Base-by-base conservation (phyloP, 2,329 filamentous ascomycete species). In the Cladosporium sp. region DNA sequence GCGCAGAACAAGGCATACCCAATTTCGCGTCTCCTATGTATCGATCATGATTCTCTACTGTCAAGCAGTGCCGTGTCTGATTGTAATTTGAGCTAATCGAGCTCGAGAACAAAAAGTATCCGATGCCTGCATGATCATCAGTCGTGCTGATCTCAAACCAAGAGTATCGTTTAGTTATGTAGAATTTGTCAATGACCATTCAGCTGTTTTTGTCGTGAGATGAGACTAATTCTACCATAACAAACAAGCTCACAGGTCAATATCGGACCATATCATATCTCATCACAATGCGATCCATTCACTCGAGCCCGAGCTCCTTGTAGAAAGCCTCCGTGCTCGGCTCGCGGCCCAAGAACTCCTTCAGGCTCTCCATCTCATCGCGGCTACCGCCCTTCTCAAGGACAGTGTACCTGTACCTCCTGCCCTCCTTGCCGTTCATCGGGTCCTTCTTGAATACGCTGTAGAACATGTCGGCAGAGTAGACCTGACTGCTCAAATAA, bases 401-500 rank as follows among this genome's bases (percentile, higher is more conserved):
- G 20, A 94, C 89, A 0, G 84, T 88, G 72, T 91, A 87, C 55
- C 90, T 81, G 75, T 93, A 94, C 58, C 89, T 76, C 13, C 89
- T 80, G 1, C 90, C 90, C 70, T 91, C 84, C 63, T 81, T 82
- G 32, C 79, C 80, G 70, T 91, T 83, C 89, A 93, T 91, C 0
- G 90, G 90, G 70, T 92, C 80, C 64, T 83, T 78, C 76, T 87
- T 86, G 76, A 94, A 94, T 47, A 89, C 86, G 0, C 82, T 82
- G 74, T 90, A 85, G 78, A 93, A 95, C 89, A 95, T 93, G 73
- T 95, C 90, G 24, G 87, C 83, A 20, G 86, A 89, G 75, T 92
- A 94, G 17, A 94, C 90, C 71, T 90, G 83, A 1, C 87, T 90
- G 62, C 83, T 87, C 34, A 81, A 69, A 62, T 81, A 80, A 50